These are phyloP conservation scores for Termitomyces sp. DNA, from an alignment of 768 basidiomycete species.

Conservation along the genomic window DNA sequence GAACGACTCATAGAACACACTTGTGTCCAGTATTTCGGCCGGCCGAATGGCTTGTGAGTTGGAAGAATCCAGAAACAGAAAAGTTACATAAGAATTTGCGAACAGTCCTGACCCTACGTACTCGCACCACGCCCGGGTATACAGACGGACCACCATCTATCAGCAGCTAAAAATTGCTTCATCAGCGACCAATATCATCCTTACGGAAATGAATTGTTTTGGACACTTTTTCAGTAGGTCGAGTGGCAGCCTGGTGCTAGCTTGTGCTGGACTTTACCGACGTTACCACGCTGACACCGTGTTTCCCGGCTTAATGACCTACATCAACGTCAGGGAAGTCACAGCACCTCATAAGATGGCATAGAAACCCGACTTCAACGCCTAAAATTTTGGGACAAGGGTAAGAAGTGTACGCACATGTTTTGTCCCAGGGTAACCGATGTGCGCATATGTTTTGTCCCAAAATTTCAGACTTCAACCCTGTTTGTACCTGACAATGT, in stretches of 20 bases:
- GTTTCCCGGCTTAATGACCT: not conserved
- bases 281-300: not conserved
- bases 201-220: not conserved
- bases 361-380: not conserved
- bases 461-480: no score
- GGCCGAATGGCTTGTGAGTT: no score
- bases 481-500: not conserved
- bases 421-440: not conserved
- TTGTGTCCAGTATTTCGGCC: no score
- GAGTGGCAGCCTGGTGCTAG: no score
- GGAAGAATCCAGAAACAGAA: no score
- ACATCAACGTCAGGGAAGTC: not conserved
- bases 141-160: no score
- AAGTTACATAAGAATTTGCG: no score
- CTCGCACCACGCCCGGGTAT: no score
- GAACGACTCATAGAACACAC: no score
- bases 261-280: not conserved
- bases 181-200: not conserved
- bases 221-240: not conserved
- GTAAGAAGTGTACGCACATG: not conserved
- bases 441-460: not conserved
- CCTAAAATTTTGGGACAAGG: not conserved
- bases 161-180: not conserved
- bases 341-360: not conserved
- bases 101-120: no score